Evolutionary conservation across 768 basidiomycete species (phyloP).

Genomic region (Crassisporium funariophilum): DNA sequence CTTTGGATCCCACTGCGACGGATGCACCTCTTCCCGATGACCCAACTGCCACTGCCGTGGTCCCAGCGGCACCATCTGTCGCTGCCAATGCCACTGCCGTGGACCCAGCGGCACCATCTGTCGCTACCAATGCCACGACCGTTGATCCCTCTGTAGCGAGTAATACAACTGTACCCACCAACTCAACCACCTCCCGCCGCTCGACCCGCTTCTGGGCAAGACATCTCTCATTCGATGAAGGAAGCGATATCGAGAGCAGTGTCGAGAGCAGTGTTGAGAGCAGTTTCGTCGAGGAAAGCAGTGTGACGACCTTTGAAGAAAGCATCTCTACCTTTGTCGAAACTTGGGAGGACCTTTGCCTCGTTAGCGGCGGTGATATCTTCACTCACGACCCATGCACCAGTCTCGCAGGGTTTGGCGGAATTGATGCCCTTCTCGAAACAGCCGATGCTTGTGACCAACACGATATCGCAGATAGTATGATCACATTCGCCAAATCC

Average conservation of each 20-base stretch:
- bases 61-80: conserved; percentile 9
- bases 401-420: conserved; percentile 39
- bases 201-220: conserved; percentile 20
- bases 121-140: conserved; percentile 15
- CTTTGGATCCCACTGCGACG: conserved; percentile 21
- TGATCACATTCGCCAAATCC: conserved; percentile 54
- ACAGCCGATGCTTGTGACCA: conserved; percentile 50
- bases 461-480: conserved; percentile 49
- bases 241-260: conserved; percentile 5
- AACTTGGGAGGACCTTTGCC: conserved; percentile 48
- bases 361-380: conserved; percentile 42
- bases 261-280: conserved; percentile 14
- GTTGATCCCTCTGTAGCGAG: conserved; percentile 11
- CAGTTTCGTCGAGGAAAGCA: conserved; percentile 9
- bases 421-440: conserved; percentile 46
- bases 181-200: conserved; percentile 12
- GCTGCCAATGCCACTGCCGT: conserved; percentile 12
- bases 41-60: conserved; percentile 17
- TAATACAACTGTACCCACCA: conserved; percentile 12
- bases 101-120: conserved; percentile 6
- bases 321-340: conserved; percentile 32
- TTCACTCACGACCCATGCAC: conserved; percentile 43
- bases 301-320: conserved; percentile 25
- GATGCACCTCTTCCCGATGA: conserved; percentile 20
- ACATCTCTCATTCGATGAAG: too few relatives aligned